Base-by-base conservation (phyloP, 805 yeast genomes). In the Metschnikowia kofuensis region DNA sequence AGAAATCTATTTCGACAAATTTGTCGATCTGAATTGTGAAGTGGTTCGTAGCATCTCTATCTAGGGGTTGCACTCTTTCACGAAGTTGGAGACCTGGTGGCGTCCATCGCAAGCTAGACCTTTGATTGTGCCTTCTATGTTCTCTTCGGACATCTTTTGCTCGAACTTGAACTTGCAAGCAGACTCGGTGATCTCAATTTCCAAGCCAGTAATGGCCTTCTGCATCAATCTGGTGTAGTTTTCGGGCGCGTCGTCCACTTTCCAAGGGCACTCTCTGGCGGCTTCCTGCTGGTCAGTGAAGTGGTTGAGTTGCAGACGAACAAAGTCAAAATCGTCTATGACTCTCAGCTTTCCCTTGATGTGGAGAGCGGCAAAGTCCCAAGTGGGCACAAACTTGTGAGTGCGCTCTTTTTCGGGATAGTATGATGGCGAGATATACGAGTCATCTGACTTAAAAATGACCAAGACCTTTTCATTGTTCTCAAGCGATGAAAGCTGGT, bases 381-480 rank as follows among this genome's bases (percentile, higher is more conserved):
- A 84, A 1, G 88, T 83, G 14, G 88, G 87, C n/a, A 83, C 88
- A 38, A 72, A 74, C 58, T 81, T 83, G 52, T 80, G 84, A 31
- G 84, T 78, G 42, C 70, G 71, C 41, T 72, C 65, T 65, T 83
- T 83, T 16, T 74, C 69, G 7, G 80, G 77, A 57, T 84, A 84
- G 75, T 82, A 83, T 13, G 74, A 62, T 1, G 89, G 87, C 26
- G 82, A 64, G 21, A 83, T 75, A 59, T 84, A 84, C 0, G 80
- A 65, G 56, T 79, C 71, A 4, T 60, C 66, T 7, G 80, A 70
- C 60, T 76, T 79, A 68, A 83, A 84, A 4, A 81, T 70, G 11
- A 82, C 73, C 52, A 78, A 63, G 12, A 75, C 76, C 8, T 76
- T 70, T 13, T 68, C 69, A 31, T 65, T 64, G 15, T 59, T 60